phyloP scores from a whole-genome alignment of 805 yeast species.

The Lachancea quebecensis region DNA sequence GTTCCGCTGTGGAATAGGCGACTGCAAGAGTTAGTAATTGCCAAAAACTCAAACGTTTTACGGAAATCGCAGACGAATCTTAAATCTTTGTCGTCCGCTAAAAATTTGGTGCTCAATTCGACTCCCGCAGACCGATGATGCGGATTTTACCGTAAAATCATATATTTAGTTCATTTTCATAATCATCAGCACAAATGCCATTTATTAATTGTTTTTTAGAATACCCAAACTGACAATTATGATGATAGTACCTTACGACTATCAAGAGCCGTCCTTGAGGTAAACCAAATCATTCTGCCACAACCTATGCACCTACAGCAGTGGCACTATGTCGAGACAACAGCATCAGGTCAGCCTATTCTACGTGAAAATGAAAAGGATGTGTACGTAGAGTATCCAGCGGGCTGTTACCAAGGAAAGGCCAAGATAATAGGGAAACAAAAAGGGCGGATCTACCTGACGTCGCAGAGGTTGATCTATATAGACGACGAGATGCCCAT shows the following conservation, averaged over 20 bases:
- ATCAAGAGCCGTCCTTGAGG: no score
- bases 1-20: conserved; percentile 62
- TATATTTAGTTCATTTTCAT: no score
- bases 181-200: no score
- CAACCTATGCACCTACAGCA: conserved; percentile 15
- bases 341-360: conserved; percentile 35
- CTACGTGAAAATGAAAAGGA: conserved; percentile 44
- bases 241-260: no score
- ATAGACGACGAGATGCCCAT: conserved; percentile 46
- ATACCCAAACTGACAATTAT: no score
- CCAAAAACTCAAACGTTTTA: conserved; percentile 32
- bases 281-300: no score
- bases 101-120: background rate
- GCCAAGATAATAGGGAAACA: conserved; percentile 57
- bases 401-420: conserved; percentile 78
- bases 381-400: conserved; percentile 43
- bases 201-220: no score
- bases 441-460: conserved; percentile 71
- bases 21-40: conserved; percentile 55
- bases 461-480: conserved; percentile 66
- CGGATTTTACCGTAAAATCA: no score
- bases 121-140: background rate
- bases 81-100: conserved; percentile 1
- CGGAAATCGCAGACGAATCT: conserved; percentile 29
- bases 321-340: conserved; percentile 35